phyloP scores from a whole-genome alignment of 2,329 filamentous ascomycete species.

The Paraphoma sp. region DNA sequence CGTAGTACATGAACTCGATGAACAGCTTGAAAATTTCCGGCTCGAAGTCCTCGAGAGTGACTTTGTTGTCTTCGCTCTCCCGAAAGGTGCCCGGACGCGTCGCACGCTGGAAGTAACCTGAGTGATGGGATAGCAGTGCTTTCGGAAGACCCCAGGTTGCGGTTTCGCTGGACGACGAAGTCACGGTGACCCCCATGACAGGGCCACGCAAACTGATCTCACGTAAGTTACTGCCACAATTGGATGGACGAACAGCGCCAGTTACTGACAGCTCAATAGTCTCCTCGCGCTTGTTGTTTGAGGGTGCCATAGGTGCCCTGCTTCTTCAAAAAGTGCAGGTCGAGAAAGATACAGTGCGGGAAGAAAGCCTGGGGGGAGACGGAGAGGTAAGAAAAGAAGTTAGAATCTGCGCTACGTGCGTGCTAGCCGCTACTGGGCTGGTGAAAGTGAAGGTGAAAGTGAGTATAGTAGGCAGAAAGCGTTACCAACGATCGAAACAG shows the following conservation, averaged over 20 bases:
- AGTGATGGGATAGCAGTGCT: neutral
- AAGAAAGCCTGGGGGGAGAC: too few species aligned
- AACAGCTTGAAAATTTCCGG: conserved; percentile 8
- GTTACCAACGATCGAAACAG: too few species aligned
- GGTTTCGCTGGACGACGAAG: neutral
- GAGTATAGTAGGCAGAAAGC: neutral
- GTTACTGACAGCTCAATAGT: neutral
- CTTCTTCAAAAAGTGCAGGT: too few species aligned
- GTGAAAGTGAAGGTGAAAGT: neutral
- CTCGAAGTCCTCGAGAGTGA: conserved; percentile 1
- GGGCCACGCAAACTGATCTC: neutral
- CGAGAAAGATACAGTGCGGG: too few species aligned
- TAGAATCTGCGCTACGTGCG: too few species aligned
- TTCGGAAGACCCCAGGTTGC: neutral
- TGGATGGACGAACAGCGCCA: too few species aligned
- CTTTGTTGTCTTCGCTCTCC: neutral
- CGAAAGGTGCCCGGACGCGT: neutral
- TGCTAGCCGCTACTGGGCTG: too few species aligned
- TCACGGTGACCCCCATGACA: neutral
- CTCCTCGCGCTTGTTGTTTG: neutral
- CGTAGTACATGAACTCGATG: conserved; percentile 9
- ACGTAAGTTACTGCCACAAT: neutral
- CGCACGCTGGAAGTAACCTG: neutral
- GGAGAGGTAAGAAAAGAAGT: too few species aligned
- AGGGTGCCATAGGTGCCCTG: neutral